Evolutionary conservation across 2,329 filamentous ascomycete species (phyloP).

Genomic region (Lecanicillium sp.): DNA sequence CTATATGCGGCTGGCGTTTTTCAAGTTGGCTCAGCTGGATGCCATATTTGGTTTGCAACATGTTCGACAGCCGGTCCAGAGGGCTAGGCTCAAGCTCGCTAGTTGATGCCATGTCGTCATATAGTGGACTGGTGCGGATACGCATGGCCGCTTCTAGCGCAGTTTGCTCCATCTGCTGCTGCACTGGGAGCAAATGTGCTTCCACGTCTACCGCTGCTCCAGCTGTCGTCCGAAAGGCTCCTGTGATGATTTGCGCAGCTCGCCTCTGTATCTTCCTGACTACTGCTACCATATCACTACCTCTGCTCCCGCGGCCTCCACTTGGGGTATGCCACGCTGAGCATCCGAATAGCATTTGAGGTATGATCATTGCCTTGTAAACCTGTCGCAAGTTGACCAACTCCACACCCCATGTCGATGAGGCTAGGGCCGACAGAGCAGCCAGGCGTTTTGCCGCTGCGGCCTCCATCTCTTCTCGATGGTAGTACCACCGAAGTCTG

Average conservation of each 20-base stretch:
- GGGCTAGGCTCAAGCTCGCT: background rate
- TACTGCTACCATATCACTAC: conserved; percentile 13
- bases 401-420: conserved; percentile 20
- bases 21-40: conserved; percentile 15
- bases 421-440: conserved; percentile 20
- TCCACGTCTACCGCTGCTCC: conserved; percentile 22
- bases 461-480: conserved; percentile 19
- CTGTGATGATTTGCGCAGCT: conserved; percentile 24
- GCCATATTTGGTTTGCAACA: conserved; percentile 11
- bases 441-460: conserved; percentile 18
- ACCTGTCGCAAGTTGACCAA: conserved; percentile 21
- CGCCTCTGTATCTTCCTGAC: conserved; percentile 19
- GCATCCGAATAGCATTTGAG: conserved; percentile 23
- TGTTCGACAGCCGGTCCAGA: conserved; percentile 14
- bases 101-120: conserved; percentile 12
- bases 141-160: conserved; percentile 20
- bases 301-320: conserved; percentile 7
- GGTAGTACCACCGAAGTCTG: conserved; percentile 19
- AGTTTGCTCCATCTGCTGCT: conserved; percentile 19
- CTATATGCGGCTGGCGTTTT: conserved; percentile 8
- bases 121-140: conserved; percentile 17
- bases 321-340: conserved; percentile 22
- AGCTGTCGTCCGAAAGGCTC: conserved; percentile 21
- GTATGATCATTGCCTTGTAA: conserved; percentile 21
- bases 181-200: conserved; percentile 20